Evolutionary conservation across 495 filamentous ascomycete species (phyloP).

Genomic region (Hypoxylon fragiforme): DNA sequence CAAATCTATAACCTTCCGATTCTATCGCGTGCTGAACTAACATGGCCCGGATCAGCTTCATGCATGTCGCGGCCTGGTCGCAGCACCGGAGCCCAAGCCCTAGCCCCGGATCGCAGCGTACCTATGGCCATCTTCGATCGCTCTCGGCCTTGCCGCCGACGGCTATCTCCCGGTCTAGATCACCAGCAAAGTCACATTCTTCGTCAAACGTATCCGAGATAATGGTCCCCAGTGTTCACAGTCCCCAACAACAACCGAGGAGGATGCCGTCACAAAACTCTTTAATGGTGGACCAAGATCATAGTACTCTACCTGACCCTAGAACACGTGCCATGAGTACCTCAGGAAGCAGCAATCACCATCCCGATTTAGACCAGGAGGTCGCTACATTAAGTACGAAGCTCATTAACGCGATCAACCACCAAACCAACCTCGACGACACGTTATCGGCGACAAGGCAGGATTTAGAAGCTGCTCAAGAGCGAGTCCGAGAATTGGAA

Average conservation of each 20-base stretch:
- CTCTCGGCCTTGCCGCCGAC: constrained; percentile 50
- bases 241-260: constrained; percentile 36
- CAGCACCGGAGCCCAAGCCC: constrained; percentile 48
- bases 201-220: constrained; percentile 37
- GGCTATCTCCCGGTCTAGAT: constrained; percentile 36
- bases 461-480: constrained; percentile 75
- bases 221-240: constrained; percentile 20
- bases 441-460: constrained; percentile 78
- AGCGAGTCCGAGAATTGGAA: constrained; percentile 70
- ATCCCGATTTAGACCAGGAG: constrained; percentile 83
- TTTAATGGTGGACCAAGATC: constrained; percentile 48
- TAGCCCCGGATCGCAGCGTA: constrained; percentile 37
- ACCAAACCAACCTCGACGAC: constrained; percentile 92
- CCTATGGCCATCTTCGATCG: constrained; percentile 54
- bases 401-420: constrained; percentile 94
- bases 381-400: constrained; percentile 92
- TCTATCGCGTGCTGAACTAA: constrained; percentile 34
- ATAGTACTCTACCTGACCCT: constrained; percentile 55
- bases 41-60: constrained; percentile 46
- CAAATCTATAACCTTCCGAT: background rate
- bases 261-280: constrained; percentile 37
- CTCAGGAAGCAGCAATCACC: constrained; percentile 40
- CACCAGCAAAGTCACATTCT: constrained; percentile 35
- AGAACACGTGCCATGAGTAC: constrained; percentile 48
- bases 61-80: constrained; percentile 55